Evolutionary conservation across 164 flowering plant genomes (phyloP), one percentile per base, ranked within the genome.

Genomic region (Paratinospora sagittata): DNA sequence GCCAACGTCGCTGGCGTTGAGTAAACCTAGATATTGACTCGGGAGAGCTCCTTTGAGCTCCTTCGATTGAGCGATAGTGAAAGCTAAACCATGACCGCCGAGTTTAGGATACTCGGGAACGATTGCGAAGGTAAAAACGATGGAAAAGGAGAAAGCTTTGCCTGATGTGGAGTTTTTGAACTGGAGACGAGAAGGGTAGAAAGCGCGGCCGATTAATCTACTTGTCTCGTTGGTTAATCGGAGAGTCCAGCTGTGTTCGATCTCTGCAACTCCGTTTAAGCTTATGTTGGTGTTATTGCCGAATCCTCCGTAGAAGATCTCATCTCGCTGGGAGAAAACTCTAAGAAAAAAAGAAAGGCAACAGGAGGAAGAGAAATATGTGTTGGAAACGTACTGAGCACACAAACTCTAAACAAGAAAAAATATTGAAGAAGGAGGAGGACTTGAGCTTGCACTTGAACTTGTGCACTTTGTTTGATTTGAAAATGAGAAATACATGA

Each of bases 1-100:
- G 1, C 86, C 86, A 8, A 73, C 34, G 61, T 81, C 78, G 37
- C 30, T 67, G 26, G 85, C 26, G 62, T 86, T 85, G 69, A 88
- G 72, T 2, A 89, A 77, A n/a, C 94, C 91, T 13, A 89, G 79
- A 63, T 89, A 89, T 75, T 84, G 89, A 60, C 82, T 81, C 9
- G 90, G 85, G 21, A 77, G 82, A 16, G 83, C 81, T 1, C 74
- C 78, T 1, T n/a, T 52, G 55, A 78, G 79, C 7, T 81, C 69
- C 30, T 73, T 72, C 0, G 83, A 37, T 1, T 84, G 71, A 3
- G 89, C 62, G 49, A 89, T 76, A 0, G 84, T 72, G 82, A 89
- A 24, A 8, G 58, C 60, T 23, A 68, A 23, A 4, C 36, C 60
- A 13, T 89, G 89, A 66, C 91, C 91, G 27, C 86, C 87, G 26